phyloP scores from a whole-genome alignment of 352 stramenopile genomes.

The Hyaloperonospora arabidopsidis region DNA sequence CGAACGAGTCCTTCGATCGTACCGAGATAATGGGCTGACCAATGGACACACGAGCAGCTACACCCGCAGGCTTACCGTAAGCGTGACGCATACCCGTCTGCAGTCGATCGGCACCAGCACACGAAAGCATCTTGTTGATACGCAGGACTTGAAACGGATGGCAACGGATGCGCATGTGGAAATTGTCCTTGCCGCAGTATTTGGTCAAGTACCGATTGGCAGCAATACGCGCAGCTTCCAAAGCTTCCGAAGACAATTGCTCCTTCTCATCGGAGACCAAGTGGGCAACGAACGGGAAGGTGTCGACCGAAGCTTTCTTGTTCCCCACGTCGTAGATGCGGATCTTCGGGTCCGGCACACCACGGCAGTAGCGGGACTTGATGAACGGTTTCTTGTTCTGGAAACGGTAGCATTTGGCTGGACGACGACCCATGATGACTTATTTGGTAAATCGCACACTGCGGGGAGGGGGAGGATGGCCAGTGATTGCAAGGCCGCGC shows the following conservation, averaged over 20 bases:
- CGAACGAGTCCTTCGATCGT: conserved; percentile 93
- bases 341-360: conserved; percentile 96
- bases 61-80: conserved; percentile 98
- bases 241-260: conserved; percentile 93
- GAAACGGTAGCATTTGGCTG: conserved; percentile 99
- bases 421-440: conserved; percentile 57
- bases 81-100: conserved; percentile 98
- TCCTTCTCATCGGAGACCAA: conserved; percentile 92
- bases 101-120: conserved; percentile 97
- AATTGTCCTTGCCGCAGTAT: conserved; percentile 97
- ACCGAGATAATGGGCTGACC: conserved; percentile 98
- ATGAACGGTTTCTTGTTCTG: conserved; percentile 99
- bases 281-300: conserved; percentile 98
- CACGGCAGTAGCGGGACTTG: conserved; percentile 99
- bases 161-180: conserved; percentile 98
- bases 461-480: not conserved
- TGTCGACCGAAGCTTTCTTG: conserved; percentile 96
- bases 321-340: conserved; percentile 99
- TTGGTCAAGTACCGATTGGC: conserved; percentile 99
- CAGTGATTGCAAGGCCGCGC: not conserved
- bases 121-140: conserved; percentile 99
- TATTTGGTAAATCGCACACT: conserved; percentile 34
- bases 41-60: conserved; percentile 97
- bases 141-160: conserved; percentile 99
- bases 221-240: conserved; percentile 97